Evolutionary conservation across 1,284 basidiomycete genomes (phyloP), one percentile per base, ranked within the genome.

Genomic region (Cutaneotrichosporon sp.): DNA sequence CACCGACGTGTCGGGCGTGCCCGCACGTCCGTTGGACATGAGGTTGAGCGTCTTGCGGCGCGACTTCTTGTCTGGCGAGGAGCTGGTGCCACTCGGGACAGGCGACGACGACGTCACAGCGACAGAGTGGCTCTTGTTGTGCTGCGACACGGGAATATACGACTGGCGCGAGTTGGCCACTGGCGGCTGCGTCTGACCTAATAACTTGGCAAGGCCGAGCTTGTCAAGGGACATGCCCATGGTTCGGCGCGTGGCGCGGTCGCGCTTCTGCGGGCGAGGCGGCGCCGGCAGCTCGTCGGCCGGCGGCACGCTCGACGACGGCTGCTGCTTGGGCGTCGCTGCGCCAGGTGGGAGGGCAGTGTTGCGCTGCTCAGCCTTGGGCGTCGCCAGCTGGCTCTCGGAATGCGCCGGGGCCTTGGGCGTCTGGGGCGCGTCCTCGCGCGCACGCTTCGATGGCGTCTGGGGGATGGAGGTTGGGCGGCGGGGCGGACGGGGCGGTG

Each of bases 191-290:
- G 42, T 17, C 22, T 40, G 37, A 26, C 46, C 46, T 21, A 87
- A 80, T 44, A 87, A 77, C 68, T 83, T 83, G 46, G 82, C 80
- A 12, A 87, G 77, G n/a, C 82, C 83, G 64, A 87, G 84, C 67
- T 85, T 85, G 77, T 87, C 86, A 58, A 86, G 78, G 0, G 85
- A 87, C 56, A 85, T 68, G 10, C 84, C 83, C 56, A 85, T 68
- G 10, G 83, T 83, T 55, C 81, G 81, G 58, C 79, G 75, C 59
- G 82, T 80, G 30, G 82, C 61, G 14, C 64, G 78, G 33, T 78
- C 72, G n/a, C 67, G 66, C 36, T 62, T 58, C 5, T 50, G 40
- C 2, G 50, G 26, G 8, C 51, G 36, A 4, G 44, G 36, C 9
- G 48, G 39, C 12, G 47, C 23, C 8, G 23, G 18, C 1, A 40